Conservation (phyloP, 2,329 filamentous ascomycete species). For the Aspergillus bombycis region DNA sequence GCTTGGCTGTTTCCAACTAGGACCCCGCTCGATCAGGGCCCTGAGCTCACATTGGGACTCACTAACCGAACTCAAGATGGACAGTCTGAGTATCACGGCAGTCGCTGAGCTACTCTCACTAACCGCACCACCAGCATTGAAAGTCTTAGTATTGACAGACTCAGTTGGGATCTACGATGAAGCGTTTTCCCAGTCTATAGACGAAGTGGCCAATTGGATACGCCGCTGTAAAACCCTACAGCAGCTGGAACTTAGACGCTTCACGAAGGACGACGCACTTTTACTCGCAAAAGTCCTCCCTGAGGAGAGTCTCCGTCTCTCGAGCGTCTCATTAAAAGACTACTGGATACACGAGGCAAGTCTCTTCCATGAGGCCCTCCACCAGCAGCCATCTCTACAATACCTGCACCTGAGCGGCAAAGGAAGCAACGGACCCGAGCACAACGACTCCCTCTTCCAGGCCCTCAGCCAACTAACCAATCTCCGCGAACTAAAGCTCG, state of each 20-base stretch:
- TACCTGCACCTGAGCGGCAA: conserved; percentile 35
- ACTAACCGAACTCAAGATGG: conserved; percentile 57
- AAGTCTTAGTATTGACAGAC: conserved; percentile 54
- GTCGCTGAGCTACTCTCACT: conserved; percentile 40
- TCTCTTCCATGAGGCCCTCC: conserved; percentile 33
- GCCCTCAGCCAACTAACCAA: conserved; percentile 31
- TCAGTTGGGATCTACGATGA: conserved; percentile 52
- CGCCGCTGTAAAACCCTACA: conserved; percentile 55
- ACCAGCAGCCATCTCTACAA: conserved; percentile 31
- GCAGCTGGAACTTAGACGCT: conserved; percentile 54
- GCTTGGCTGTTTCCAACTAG: conserved; percentile 59
- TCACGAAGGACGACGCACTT: conserved; percentile 53
- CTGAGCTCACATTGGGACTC: conserved; percentile 58
- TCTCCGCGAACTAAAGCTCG: conserved; percentile 36
- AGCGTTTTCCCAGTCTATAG: conserved; percentile 54
- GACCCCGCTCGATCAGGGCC: conserved; percentile 57
- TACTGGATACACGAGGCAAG: conserved; percentile 28
- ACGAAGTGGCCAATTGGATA: conserved; percentile 59
- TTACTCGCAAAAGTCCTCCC: conserved; percentile 33
- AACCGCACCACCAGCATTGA: conserved; percentile 40
- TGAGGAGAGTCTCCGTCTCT: conserved; percentile 30
- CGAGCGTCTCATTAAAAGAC: conserved; percentile 32
- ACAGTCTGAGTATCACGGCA: conserved; percentile 51
- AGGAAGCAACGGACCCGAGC: conserved; percentile 27
- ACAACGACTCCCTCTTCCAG: conserved; percentile 35